Evolutionary conservation across 2,329 filamentous ascomycete genomes (phyloP), one percentile per base, ranked within the genome.

Genomic region (Lachnellula occidentalis): DNA sequence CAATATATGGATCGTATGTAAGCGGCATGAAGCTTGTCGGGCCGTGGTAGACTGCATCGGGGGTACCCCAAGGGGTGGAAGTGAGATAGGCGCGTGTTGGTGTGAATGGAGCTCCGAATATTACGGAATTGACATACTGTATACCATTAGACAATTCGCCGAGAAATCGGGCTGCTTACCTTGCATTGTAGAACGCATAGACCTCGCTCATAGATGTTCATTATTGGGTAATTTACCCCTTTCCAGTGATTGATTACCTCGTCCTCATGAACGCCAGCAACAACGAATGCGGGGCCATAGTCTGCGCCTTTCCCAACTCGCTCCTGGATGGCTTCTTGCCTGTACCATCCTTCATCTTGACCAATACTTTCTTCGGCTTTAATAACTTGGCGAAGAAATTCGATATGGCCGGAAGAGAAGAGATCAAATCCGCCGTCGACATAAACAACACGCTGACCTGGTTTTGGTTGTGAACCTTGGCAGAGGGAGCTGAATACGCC

Each of bases 141-240:
- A 55, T 31, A 34, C 34, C 45, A 34, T 46, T 52, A 60, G 51
- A 24, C 27, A 42, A 12, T 56, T 50, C 49, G 24, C 27, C 31
- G 14, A 31, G 14, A 34, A 39, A 14, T 47, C 31, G 52, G 21
- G 27, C 34, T 59, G 12, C 81, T 66, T 77, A 92, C 90, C 71
- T 87, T 87, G 77, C 94, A 99, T 69, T 99, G 94, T 59, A 97
- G 76, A 31, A 97, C 92, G 70, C 94, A 99, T 21, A 99, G 83
- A 1, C 92, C 92, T 42, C 94, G 87, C 76, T 99, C 94, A 66
- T 92, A 96, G 54, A 96, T 92, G 76, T 97, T 99, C 94, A 99
- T 99, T 74, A 99, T 97, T 24, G 94, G 94, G 69, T 96, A 99
- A 74, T 99, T 99, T 65, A 96, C 80, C 36, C 94, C 92, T 74